Percentiles rank a stretch among this genome's conserved stretches.
phyloP scores from a whole-genome alignment of 202 grass and related monocot genomes.

The Saccharum hybrid region DNA sequence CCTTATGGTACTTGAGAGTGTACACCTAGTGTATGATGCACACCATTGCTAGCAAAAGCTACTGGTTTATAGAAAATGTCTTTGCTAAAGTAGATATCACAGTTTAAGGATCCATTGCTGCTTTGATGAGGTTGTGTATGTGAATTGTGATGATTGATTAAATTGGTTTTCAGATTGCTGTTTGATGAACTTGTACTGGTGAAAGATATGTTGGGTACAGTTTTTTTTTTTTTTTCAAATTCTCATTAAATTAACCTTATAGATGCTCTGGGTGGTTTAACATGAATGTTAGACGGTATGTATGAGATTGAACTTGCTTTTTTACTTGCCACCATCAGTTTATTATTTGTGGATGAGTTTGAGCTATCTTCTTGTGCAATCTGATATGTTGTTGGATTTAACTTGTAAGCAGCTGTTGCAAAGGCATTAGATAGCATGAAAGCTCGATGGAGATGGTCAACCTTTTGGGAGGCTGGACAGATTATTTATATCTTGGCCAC shows the following conservation, averaged over 20 bases:
- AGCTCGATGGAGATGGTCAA: slow-evolving; percentile 70
- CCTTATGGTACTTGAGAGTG: background rate
- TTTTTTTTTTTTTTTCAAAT: background rate
- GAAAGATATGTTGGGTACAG: background rate
- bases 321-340: background rate
- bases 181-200: background rate
- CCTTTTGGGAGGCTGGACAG: slow-evolving; percentile 94
- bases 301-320: background rate
- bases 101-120: slow-evolving; percentile 3
- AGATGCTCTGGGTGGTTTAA: background rate
- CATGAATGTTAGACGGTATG: background rate
- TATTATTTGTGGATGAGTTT: background rate
- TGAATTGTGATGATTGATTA: background rate
- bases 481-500: slow-evolving; percentile 80
- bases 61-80: background rate
- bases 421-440: slow-evolving; percentile 69
- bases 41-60: background rate
- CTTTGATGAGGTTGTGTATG: background rate
- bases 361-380: slow-evolving; percentile 16
- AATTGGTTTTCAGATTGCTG: background rate
- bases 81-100: background rate
- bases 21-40: background rate
- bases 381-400: slow-evolving; percentile 19
- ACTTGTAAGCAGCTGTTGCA: slow-evolving; percentile 59
- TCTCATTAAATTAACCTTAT: background rate